Evolutionary conservation across 2,329 filamentous ascomycete genomes (phyloP).

Genomic region (Nigrospora sphaerica): DNA sequence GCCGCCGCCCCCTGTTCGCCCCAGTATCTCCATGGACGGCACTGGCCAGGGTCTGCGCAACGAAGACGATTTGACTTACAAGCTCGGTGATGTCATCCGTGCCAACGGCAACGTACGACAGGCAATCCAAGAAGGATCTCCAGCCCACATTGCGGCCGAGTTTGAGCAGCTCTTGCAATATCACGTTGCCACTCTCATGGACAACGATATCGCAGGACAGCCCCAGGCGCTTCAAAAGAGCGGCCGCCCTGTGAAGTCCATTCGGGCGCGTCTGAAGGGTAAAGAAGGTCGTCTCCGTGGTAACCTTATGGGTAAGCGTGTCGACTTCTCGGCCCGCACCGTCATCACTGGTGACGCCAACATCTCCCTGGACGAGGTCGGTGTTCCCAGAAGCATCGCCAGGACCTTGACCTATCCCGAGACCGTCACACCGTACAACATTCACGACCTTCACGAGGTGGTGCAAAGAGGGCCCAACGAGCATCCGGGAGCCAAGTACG

Average conservation of each 20-base stretch:
- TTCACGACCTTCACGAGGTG: constrained; percentile 79
- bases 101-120: constrained; percentile 93
- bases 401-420: constrained; percentile 92
- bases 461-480: constrained; percentile 92
- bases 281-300: constrained; percentile 97
- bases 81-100: constrained; percentile 95
- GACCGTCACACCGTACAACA: constrained; percentile 96
- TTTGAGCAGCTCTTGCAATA: constrained; percentile 92
- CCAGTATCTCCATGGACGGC: constrained; percentile 95
- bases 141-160: constrained; percentile 82
- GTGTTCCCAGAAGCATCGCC: constrained; percentile 90
- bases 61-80: constrained; percentile 99
- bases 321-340: constrained; percentile 98
- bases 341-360: constrained; percentile 99
- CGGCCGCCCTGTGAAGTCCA: constrained; percentile 91
- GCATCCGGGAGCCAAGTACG: constrained; percentile 93
- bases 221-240: constrained; percentile 96
- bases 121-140: constrained; percentile 84
- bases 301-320: constrained; percentile 99
- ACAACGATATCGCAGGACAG: constrained; percentile 95
- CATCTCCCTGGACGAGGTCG: constrained; percentile 91
- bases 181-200: constrained; percentile 98
- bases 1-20: constrained; percentile 88
- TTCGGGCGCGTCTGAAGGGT: constrained; percentile 94
- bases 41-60: constrained; percentile 87